Percentiles rank a stretch among this genome's conserved stretches.
phyloP scores from a whole-genome alignment of 106 monocot genomes.

The Apostasia ramifera region DNA sequence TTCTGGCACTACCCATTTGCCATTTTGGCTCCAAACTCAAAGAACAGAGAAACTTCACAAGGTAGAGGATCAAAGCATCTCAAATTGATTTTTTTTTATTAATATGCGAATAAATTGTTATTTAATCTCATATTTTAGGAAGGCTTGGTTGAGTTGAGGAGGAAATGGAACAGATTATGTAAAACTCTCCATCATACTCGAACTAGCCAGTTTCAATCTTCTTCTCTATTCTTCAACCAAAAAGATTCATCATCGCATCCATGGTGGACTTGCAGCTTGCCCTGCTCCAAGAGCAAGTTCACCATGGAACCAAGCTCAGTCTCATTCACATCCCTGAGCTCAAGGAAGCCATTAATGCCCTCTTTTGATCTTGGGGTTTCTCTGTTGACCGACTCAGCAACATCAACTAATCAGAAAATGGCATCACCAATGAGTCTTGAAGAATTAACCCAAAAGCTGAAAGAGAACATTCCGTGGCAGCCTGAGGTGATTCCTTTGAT shows the following conservation, averaged over 20 bases:
- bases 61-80: constrained; percentile 20
- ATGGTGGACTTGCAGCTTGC: constrained; percentile 23
- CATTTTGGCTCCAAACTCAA: constrained; percentile 56
- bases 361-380: constrained; percentile 36
- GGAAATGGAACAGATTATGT: constrained; percentile 74
- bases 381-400: constrained; percentile 46
- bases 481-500: constrained; percentile 42
- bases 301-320: constrained; percentile 9
- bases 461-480: constrained; percentile 82
- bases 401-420: constrained; percentile 19
- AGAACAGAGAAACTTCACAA: constrained; percentile 30
- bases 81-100: neutral
- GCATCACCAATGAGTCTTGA: constrained; percentile 2
- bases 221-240: constrained; percentile 17
- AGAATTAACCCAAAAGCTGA: constrained; percentile 31
- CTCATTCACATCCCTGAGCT: constrained; percentile 6
- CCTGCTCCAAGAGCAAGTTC: constrained; percentile 14
- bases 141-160: constrained; percentile 42
- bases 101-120: neutral
- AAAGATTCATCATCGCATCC: constrained; percentile 12
- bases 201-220: constrained; percentile 12
- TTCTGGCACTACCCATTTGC: constrained; percentile 30
- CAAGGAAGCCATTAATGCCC: constrained; percentile 19
- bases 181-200: constrained; percentile 41
- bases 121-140: constrained; percentile 28